These are phyloP conservation scores for Phaffomyces antillensis DNA, from an alignment of 805 yeast genomes.

Conservation along the genomic window DNA sequence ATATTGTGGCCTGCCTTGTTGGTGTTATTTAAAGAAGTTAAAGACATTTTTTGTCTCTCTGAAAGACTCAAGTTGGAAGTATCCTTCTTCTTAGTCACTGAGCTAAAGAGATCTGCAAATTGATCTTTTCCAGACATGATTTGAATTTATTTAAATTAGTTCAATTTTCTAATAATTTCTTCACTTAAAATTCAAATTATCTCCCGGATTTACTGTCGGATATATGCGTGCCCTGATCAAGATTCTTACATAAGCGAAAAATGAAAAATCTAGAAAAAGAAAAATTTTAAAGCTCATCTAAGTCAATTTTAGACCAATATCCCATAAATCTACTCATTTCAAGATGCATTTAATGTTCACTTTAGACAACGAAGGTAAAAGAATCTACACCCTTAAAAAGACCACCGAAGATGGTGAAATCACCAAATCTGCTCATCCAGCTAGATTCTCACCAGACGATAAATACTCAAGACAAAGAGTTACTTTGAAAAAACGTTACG, in stretches of 20 bases:
- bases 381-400: constrained; percentile 88
- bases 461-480: constrained; percentile 99
- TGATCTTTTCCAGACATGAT: constrained; percentile 14
- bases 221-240: neutral
- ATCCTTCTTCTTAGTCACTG: constrained; percentile 18
- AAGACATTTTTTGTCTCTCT: constrained; percentile 27
- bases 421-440: constrained; percentile 99
- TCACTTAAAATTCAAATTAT: neutral
- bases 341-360: constrained; percentile 99
- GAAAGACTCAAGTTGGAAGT: constrained; percentile 25
- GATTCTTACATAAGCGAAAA: neutral
- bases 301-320: neutral
- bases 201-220: neutral
- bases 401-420: constrained; percentile 79
- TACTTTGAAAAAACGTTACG: constrained; percentile 90
- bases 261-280: neutral
- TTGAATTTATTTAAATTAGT: neutral
- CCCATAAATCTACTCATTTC: constrained; percentile 5
- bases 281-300: constrained; percentile 5
- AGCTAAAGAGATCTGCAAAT: constrained; percentile 21
- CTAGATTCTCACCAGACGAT: constrained; percentile 99
- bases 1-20: neutral
- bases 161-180: too few species aligned
- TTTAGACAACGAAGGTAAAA: constrained; percentile 87
- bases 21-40: neutral